Evolutionary conservation across 2,329 filamentous ascomycete species (phyloP), one percentile per base, ranked within the genome.

Genomic region (Fusarium setosum): DNA sequence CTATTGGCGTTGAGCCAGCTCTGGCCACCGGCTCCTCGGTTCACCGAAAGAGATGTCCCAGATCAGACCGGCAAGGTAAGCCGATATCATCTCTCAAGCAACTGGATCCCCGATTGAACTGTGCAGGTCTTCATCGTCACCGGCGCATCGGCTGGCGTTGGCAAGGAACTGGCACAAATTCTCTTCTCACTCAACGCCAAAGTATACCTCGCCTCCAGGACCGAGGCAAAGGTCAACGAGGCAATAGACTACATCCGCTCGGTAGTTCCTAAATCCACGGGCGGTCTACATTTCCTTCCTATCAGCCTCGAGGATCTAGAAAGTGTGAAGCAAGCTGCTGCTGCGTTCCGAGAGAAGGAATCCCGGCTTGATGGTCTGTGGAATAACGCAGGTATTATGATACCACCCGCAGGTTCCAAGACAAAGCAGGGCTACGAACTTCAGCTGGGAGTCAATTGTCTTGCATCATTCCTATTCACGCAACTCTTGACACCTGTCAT

Each of bases 161-260:
- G 85, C 5, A 79, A 81, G 21, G 83, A 86, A 57, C 75, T 88
- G 3, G 75, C 75, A 32, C 79, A 78, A 24, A 81, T 88, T 4
- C 76, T 89, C 6, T 88, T 88, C 69, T 70, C 75, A 5, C 79
- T 78, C 15, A 83, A 85, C 52, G 85, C 76, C 15, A 84, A 75
- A 4, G 80, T 88, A 21, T 88, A 87, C 65, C 69, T 87, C 31
- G 83, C 83, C 4, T 80, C 79, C 1, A 82, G 85, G 18, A 80
- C 76, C 1, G 64, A 74, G 18, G 65, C 73, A 4, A 83, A 82
- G 59, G 82, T 77, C n/a, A 68, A 73, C 1, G 50, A 70, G 0
- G 81, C 82, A 12, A 82, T 87, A 23, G 66, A 72, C 3, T 61
- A 72, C 12, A 82, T 86, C 60, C 71, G 78, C 32, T 52, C 71